phyloP scores from a whole-genome alignment of 2,329 filamentous ascomycete species.

The Cercospora canescens region DNA sequence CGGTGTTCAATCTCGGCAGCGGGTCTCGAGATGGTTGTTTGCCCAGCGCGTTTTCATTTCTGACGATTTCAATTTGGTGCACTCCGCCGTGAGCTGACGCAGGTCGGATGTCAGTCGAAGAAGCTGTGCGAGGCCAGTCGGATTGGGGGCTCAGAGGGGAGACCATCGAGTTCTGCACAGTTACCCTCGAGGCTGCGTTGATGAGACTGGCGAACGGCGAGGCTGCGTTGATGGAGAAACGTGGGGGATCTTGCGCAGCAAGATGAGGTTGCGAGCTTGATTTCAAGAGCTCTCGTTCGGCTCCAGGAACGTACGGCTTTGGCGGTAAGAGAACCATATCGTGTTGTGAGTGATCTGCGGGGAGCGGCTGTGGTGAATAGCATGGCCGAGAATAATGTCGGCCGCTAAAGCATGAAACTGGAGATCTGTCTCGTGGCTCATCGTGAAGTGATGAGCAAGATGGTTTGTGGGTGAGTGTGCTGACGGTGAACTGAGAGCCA shows the following conservation, averaged over 20 bases:
- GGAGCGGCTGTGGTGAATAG: neutral
- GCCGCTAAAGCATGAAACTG: slow-evolving; percentile 13
- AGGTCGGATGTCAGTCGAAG: neutral
- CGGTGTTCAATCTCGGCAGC: slow-evolving; percentile 16
- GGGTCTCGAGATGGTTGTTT: neutral
- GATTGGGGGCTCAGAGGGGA: neutral
- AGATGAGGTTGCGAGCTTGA: neutral
- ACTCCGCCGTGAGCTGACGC: slow-evolving; percentile 4
- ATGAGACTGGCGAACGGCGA: slow-evolving; percentile 17
- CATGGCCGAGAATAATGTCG: neutral
- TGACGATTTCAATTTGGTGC: slow-evolving; percentile 9
- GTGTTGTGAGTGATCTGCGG: neutral
- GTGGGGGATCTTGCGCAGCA: neutral
- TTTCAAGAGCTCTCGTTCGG: neutral
- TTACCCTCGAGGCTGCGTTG: slow-evolving; percentile 5
- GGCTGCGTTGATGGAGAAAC: neutral
- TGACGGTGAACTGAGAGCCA: slow-evolving; percentile 10
- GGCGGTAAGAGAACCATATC: neutral
- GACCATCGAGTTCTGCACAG: neutral
- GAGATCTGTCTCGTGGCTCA: slow-evolving; percentile 17
- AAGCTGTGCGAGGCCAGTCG: neutral
- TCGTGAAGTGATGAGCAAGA: slow-evolving; percentile 20
- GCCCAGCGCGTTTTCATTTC: neutral
- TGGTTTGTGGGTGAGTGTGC: slow-evolving; percentile 15
- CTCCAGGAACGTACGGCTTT: neutral